Base-by-base conservation (phyloP, 2,329 filamentous ascomycete species). In the Trichoderma guizhouense region DNA sequence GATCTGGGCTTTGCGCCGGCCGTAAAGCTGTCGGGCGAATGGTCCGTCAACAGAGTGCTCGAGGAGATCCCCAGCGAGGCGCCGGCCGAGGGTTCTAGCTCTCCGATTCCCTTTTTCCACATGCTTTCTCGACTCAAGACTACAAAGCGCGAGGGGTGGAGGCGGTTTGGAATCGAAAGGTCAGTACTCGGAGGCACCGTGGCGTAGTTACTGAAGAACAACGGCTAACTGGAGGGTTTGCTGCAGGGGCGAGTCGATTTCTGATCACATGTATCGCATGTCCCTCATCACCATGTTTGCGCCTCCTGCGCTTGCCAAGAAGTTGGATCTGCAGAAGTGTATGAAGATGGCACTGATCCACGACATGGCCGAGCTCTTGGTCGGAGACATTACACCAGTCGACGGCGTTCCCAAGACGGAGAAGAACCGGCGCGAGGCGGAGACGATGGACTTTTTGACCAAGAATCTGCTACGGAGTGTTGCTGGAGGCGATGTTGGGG, bases 231-330 rank as follows among this genome's bases (percentile, higher is more conserved):
- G 36, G 34, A 28, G 26, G 30, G 6, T 32, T 36, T 28, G 12
- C 2, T 30, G 7, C 74, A 90, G 87, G 72, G 92, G 93, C 80
- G 96, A 99, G 82, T 97, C 94, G 2, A 98, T 99, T 79, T 89
- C 93, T 69, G 96, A 99, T 84, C 96, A 99, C 87, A 99, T 99
- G 96, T 99, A 98, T 84, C 94, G 96, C 83, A 99, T 99, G 96
- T 94, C 95, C 64, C 89, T 99, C 76, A 94, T 99, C 81, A 94
- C 93, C 74, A 93, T 99, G 91, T 89, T 98, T 75, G 94, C 94
- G 3, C 95, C 96, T 2, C 87, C 93, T 0, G 83, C 91, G 1
- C 88, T 98, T 12, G 86, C 90, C 3, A 83, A 89, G 0, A 88
- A 88, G 51, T 86, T 98, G 78, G 92, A 98, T 79, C 87, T 97